Conservation (phyloP, 352 stramenopile genomes). For the Globisporangium orthogonon region DNA sequence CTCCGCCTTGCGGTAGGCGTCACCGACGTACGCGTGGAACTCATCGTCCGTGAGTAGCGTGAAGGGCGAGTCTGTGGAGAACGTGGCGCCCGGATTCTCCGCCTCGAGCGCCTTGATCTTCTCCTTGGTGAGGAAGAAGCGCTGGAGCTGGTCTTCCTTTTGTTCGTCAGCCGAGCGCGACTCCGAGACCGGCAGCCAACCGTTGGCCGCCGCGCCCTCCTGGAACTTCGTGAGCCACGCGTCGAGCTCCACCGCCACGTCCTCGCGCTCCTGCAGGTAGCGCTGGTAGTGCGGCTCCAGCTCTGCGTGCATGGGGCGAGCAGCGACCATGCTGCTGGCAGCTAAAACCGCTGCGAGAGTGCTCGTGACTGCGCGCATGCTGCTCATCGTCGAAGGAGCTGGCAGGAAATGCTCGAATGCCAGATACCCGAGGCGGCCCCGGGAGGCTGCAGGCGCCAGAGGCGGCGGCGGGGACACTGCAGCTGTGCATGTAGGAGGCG, state of each 20-base stretch:
- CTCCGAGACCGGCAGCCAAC: slow-evolving; percentile 16
- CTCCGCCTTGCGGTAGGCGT: slow-evolving; percentile 8
- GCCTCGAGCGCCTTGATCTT: slow-evolving; percentile 3
- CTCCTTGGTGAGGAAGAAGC: slow-evolving; percentile 18
- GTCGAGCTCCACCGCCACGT: slow-evolving; percentile 29
- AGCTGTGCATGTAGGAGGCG: not conserved
- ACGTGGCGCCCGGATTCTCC: slow-evolving; percentile 11
- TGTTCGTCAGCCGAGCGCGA: slow-evolving; percentile 18
- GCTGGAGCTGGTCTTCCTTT: slow-evolving; percentile 24
- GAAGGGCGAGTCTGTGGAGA: slow-evolving; percentile 27
- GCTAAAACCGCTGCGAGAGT: slow-evolving; percentile 14
- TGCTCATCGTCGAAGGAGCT: slow-evolving; percentile 1
- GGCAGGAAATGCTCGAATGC: not conserved
- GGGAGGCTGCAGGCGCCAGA: not conserved
- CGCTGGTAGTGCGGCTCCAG: slow-evolving; percentile 28
- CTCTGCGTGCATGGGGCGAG: slow-evolving; percentile 17
- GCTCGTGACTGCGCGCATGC: slow-evolving; percentile 1
- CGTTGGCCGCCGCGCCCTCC: slow-evolving; percentile 16
- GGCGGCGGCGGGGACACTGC: not conserved
- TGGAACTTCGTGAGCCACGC: slow-evolving; percentile 39
- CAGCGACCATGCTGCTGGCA: slow-evolving; percentile 5
- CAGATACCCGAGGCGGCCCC: no score
- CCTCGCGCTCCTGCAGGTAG: slow-evolving; percentile 44
- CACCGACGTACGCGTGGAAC: slow-evolving; percentile 19
- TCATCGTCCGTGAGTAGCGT: slow-evolving; percentile 24